Percentiles rank a stretch among this genome's conserved stretches.
Evolutionary conservation across 129 eudicot genomes (phyloP).

Genomic region (Arctium minus): DNA sequence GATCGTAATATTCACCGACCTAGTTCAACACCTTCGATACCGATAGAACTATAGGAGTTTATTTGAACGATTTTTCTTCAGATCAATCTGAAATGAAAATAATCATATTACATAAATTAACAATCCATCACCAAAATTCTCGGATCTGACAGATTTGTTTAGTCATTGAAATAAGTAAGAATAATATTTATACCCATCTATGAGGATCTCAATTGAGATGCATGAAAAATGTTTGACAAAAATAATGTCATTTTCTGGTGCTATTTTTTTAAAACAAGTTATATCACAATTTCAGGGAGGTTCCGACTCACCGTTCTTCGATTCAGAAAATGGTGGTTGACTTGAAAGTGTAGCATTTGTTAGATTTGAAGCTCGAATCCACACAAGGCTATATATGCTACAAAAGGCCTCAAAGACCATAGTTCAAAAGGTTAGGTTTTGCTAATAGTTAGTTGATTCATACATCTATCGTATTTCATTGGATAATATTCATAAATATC

Average conservation of each 20-base stretch:
- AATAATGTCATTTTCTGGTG: background rate
- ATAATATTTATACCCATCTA: too few relatives aligned
- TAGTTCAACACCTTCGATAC: too few relatives aligned
- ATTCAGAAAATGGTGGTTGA: background rate
- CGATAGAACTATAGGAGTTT: too few relatives aligned
- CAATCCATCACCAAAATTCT: background rate
- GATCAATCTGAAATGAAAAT: too few relatives aligned
- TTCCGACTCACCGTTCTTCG: background rate
- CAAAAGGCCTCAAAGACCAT: background rate
- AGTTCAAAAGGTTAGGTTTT: too few relatives aligned
- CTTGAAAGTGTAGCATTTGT: background rate
- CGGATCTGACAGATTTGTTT: background rate
- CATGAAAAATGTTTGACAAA: background rate
- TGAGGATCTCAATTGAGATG: background rate
- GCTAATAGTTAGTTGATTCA: background rate
- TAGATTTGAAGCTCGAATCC: background rate
- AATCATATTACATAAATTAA: background rate
- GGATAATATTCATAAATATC: too few relatives aligned
- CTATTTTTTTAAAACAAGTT: too few relatives aligned
- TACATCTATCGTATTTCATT: too few relatives aligned
- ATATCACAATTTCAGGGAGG: background rate
- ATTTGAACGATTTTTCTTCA: too few relatives aligned
- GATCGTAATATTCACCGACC: too few relatives aligned
- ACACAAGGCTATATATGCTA: background rate
- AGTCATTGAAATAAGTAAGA: background rate